These are phyloP conservation scores for Mycena metata DNA, from an alignment of 768 basidiomycete genomes.

Conservation along the genomic window DNA sequence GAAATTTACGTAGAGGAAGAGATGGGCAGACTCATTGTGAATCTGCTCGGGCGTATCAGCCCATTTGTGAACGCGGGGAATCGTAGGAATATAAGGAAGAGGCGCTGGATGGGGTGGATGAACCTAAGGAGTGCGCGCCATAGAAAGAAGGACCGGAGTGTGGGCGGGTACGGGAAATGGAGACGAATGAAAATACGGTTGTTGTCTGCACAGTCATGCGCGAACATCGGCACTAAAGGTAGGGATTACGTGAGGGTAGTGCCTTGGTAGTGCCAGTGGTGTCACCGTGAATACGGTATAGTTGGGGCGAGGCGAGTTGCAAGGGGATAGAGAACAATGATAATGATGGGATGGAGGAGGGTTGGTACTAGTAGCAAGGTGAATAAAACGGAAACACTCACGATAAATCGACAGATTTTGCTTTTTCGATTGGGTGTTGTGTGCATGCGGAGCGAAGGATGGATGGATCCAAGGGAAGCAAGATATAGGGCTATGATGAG, in stretches of 20 bases:
- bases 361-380: constrained; percentile 3
- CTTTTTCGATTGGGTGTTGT: background rate
- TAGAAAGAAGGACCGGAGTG: constrained; percentile 12
- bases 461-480: background rate
- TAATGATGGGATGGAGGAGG: constrained; percentile 3
- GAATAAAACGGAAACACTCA: constrained; percentile 5
- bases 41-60: constrained; percentile 5
- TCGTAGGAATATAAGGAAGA: constrained; percentile 1
- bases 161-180: background rate
- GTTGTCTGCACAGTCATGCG: background rate
- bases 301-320: background rate
- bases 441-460: constrained; percentile 5
- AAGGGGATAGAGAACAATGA: constrained; percentile 1
- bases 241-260: background rate
- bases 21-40: background rate
- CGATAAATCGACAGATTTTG: constrained; percentile 4
- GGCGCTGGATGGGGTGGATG: background rate
- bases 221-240: background rate
- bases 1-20: constrained; percentile 2
- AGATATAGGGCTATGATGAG: background rate
- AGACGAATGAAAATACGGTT: constrained; percentile 3
- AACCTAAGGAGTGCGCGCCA: constrained; percentile 10
- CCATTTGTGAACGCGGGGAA: constrained; percentile 5
- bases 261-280: too few relatives aligned
- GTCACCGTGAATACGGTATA: background rate